Evolutionary conservation across 257 asterid genomes (phyloP).

Genomic region (Catharanthus roseus): DNA sequence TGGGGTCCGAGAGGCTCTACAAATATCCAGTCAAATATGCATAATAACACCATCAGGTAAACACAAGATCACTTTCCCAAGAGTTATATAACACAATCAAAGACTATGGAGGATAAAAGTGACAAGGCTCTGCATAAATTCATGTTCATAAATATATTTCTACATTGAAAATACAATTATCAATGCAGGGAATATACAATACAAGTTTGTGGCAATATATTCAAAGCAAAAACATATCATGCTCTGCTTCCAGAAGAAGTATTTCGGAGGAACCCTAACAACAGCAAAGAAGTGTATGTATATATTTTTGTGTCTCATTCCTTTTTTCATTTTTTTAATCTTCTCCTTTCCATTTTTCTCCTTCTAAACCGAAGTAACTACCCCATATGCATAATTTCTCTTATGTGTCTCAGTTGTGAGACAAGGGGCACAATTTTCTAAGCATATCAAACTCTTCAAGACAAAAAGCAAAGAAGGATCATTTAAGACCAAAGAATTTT

Average conservation of each 20-base stretch:
- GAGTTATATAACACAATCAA: neutral
- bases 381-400: neutral
- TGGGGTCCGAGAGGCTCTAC: slow-evolving; percentile 37
- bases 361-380: neutral
- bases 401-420: neutral
- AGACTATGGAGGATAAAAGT: neutral
- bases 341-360: neutral
- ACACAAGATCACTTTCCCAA: neutral
- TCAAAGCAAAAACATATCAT: slow-evolving; percentile 39
- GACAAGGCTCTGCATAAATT: neutral
- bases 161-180: slow-evolving; percentile 9
- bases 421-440: neutral
- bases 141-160: neutral
- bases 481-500: neutral
- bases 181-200: slow-evolving; percentile 42
- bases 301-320: neutral
- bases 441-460: neutral
- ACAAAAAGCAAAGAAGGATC: neutral
- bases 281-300: slow-evolving; percentile 47
- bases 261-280: slow-evolving; percentile 45
- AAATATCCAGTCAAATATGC: slow-evolving; percentile 41
- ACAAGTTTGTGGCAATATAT: slow-evolving; percentile 35
- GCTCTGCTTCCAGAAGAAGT: slow-evolving; percentile 46
- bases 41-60: slow-evolving; percentile 57
- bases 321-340: neutral